Evolutionary conservation across 2,329 filamentous ascomycete species (phyloP).

Genomic region (Juglanconis oblonga): DNA sequence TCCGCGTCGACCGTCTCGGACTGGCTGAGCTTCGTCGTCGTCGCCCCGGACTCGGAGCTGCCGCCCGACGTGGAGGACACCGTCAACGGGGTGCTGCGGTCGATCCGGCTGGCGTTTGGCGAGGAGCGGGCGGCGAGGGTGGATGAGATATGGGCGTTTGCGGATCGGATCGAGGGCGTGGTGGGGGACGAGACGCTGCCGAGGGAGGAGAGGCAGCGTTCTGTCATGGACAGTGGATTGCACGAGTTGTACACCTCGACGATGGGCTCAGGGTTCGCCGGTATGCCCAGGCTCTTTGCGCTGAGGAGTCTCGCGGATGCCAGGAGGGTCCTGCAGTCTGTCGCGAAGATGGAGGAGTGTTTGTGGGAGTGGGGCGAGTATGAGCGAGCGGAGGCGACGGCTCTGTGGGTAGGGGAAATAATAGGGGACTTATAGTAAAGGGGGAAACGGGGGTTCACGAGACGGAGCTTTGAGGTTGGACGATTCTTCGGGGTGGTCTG

Average conservation of each 20-base stretch:
- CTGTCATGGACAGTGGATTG: neutral
- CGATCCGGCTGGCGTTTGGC: neutral
- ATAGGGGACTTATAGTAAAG: slow-evolving; percentile 4
- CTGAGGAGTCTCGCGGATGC: neutral
- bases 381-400: neutral
- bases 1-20: neutral
- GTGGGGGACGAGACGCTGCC: neutral
- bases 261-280: neutral
- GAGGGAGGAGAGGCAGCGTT: neutral
- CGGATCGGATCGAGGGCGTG: neutral
- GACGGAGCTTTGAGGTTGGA: too few species aligned
- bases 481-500: too few species aligned
- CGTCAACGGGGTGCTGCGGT: neutral
- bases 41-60: neutral
- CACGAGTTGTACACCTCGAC: neutral
- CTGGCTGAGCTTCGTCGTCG: neutral
- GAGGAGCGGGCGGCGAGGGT: neutral
- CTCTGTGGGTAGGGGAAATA: neutral
- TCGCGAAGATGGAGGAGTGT: neutral
- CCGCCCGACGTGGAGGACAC: neutral
- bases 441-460: too few species aligned
- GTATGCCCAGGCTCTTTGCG: neutral
- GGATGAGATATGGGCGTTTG: neutral
- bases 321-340: neutral
- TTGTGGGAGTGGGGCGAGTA: neutral